Conservation (phyloP, 495 filamentous ascomycete species). For the Neurospora cerealis region DNA sequence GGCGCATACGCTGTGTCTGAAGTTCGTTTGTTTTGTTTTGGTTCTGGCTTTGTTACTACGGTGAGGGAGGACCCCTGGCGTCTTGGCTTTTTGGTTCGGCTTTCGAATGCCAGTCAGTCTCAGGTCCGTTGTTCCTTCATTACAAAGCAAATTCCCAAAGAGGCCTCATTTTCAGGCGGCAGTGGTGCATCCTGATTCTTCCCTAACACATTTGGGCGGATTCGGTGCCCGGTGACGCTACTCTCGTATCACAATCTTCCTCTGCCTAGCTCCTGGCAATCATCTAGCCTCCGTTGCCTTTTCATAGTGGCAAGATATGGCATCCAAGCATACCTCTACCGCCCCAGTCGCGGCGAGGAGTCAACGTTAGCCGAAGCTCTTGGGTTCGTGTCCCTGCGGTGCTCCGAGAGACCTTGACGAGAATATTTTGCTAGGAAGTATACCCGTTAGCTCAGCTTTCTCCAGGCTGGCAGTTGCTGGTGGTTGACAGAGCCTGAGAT, state of each 20-base stretch:
- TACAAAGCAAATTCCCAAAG: neutral
- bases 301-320: slow-evolving; percentile 66
- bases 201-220: neutral
- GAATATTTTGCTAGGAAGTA: slow-evolving; percentile 47
- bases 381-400: slow-evolving; percentile 31
- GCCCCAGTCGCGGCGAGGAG: slow-evolving; percentile 72
- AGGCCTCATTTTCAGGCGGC: neutral
- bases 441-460: slow-evolving; percentile 1
- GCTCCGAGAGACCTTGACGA: slow-evolving; percentile 58
- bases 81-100: neutral
- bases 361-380: slow-evolving; percentile 60
- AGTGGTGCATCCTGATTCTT: neutral
- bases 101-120: neutral
- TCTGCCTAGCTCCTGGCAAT: neutral
- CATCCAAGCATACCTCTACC: slow-evolving; percentile 82
- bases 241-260: neutral
- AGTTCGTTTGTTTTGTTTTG: neutral
- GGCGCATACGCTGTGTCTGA: neutral
- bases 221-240: neutral
- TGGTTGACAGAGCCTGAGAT: neutral
- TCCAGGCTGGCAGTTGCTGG: neutral
- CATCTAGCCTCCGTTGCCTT: neutral
- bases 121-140: neutral
- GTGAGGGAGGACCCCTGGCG: neutral
- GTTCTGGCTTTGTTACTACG: neutral